Base-by-base conservation (phyloP, 495 filamentous ascomycete species). In the Chaetomium cochliodes region DNA sequence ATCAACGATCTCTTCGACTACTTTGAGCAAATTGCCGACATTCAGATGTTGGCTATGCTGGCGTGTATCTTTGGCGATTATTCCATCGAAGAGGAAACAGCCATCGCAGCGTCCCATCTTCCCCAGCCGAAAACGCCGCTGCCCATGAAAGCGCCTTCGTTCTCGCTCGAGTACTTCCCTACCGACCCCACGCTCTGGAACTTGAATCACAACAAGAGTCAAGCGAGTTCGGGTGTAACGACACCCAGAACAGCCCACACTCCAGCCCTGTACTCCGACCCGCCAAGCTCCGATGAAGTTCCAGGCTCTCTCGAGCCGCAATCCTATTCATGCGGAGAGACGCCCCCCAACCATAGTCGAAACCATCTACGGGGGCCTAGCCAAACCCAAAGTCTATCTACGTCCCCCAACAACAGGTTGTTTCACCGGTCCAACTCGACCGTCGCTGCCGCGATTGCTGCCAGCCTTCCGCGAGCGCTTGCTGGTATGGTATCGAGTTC, bases 1-100 rank as follows among this genome's bases (percentile, higher is more conserved):
- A 88, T 97, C 47, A 75, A 79, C 25, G 79, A 85, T 55, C 77
- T 85, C 20, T 92, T 96, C 69, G 82, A 85, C 16, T 84, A 96
- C 72, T 97, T 90, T 66, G 92, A 96, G 72, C 82, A 79, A 44
- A 79, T 87, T 33, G 91, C 87, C 2, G 92, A 97, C 72, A 78
- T 93, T 3, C 93, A 97, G 73, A 97, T 96, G 93, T 80, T 97
- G 20, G 93, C 92, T 41, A 96, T 97, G 93, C 83, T 97, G 15
- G 89, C 92, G 1, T 96, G 92, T 72, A 87, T 96, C 51, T 88
- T 97, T 61, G 86, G 86, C 56, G 90, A 96, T 63, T 81, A 86
- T 8, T 72, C 74, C 0, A 71, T 79, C 5, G 76, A 82, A 54
- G 78, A 85, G 60, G 75, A 78, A n/a, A 75, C 81, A 39, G 76